Evolutionary conservation across 768 basidiomycete genomes (phyloP).

Genomic region (Cystobasidium ongulense): DNA sequence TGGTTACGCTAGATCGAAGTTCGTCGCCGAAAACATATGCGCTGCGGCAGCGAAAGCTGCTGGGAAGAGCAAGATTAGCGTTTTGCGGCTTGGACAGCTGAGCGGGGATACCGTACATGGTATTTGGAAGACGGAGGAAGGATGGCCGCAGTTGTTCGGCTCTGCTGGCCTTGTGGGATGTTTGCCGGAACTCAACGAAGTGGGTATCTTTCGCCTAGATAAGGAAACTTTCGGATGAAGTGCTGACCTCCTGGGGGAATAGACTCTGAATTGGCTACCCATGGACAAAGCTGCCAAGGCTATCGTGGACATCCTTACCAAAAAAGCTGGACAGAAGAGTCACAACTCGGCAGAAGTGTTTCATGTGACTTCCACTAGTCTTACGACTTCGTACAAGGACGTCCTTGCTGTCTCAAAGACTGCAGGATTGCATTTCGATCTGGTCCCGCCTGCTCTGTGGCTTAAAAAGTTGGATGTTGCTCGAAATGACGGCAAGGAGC

Average conservation of each 20-base stretch:
- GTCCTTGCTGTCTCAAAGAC: background rate
- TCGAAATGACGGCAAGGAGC: background rate
- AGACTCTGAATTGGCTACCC: slow-evolving; percentile 30
- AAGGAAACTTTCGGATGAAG: too few species aligned
- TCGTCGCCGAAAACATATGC: slow-evolving; percentile 44
- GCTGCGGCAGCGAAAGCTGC: slow-evolving; percentile 30
- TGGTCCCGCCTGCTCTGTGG: slow-evolving; percentile 6
- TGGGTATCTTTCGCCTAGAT: background rate
- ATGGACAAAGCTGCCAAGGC: slow-evolving; percentile 26
- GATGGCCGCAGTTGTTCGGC: slow-evolving; percentile 44
- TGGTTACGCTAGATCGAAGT: slow-evolving; percentile 45
- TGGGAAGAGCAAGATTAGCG: slow-evolving; percentile 24
- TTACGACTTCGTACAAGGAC: background rate
- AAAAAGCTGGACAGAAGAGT: background rate
- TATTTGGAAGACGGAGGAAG: slow-evolving; percentile 45
- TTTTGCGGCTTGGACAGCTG: slow-evolving; percentile 44
- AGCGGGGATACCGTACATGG: slow-evolving; percentile 44
- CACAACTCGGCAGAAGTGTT: background rate
- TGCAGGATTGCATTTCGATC: slow-evolving; percentile 22
- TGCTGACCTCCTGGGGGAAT: background rate
- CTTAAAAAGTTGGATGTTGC: background rate
- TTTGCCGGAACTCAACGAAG: slow-evolving; percentile 42
- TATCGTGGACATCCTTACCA: slow-evolving; percentile 10
- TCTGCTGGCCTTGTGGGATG: slow-evolving; percentile 41
- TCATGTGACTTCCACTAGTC: slow-evolving; percentile 8